Conservation (phyloP, 257 asterid species). For the Penstemon barbatus region DNA sequence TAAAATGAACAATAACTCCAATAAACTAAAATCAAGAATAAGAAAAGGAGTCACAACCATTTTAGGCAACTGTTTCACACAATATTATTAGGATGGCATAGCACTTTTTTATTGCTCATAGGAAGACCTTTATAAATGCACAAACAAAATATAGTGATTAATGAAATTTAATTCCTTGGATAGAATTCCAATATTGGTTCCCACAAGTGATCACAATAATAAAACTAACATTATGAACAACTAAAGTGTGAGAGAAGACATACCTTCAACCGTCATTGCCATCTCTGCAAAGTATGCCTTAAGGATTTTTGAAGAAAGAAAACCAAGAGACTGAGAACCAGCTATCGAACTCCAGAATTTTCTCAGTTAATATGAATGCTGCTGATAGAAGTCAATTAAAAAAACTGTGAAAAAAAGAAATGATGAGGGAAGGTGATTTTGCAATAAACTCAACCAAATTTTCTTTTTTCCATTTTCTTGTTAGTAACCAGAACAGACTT, state of each 20-base stretch:
- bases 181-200: not conserved
- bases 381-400: conserved; percentile 1
- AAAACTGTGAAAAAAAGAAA: not conserved
- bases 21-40: too few species aligned
- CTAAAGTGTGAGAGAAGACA: conserved; percentile 15
- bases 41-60: not conserved
- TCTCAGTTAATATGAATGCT: conserved; percentile 21
- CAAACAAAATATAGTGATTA: not conserved
- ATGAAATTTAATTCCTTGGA: not conserved
- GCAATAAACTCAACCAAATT: not conserved
- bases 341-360: conserved; percentile 14
- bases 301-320: conserved; percentile 6
- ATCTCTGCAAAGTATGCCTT: conserved; percentile 37
- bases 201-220: not conserved
- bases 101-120: not conserved
- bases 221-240: conserved; percentile 9
- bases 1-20: too few species aligned
- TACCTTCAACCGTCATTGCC: conserved; percentile 93
- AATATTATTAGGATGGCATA: not conserved
- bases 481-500: not conserved
- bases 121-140: not conserved
- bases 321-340: conserved; percentile 15
- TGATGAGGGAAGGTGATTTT: conserved; percentile 6
- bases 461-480: not conserved
- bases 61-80: not conserved